Percentiles rank a stretch among this genome's conserved stretches.
These are phyloP conservation scores for Globisporangium uncinulatum DNA, from an alignment of 352 stramenopile genomes.

Conservation along the genomic window DNA sequence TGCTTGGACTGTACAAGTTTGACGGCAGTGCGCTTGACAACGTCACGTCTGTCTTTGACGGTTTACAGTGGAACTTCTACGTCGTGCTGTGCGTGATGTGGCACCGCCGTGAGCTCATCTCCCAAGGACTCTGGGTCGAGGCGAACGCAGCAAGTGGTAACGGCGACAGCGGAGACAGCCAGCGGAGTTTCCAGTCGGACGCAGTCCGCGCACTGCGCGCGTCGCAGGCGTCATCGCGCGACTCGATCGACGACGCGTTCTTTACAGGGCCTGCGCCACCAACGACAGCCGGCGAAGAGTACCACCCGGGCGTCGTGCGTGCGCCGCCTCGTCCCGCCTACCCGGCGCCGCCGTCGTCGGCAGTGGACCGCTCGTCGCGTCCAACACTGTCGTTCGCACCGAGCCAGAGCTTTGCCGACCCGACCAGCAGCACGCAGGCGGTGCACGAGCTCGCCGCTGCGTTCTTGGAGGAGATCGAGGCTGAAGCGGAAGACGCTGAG, in stretches of 20 bases:
- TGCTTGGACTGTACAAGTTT: constrained; percentile 87
- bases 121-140: constrained; percentile 73
- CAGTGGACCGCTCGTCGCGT: neutral
- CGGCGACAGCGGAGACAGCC: constrained; percentile 12
- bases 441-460: constrained; percentile 39
- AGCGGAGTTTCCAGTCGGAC: constrained; percentile 40
- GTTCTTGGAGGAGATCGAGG: constrained; percentile 41
- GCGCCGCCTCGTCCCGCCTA: neutral
- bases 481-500: constrained; percentile 36
- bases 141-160: constrained; percentile 4
- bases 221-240: constrained; percentile 58
- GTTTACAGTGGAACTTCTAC: constrained; percentile 84
- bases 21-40: constrained; percentile 56
- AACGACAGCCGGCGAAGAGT: neutral
- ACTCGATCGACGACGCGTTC: constrained; percentile 77
- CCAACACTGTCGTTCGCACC: neutral
- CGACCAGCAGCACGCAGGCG: constrained; percentile 25
- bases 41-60: constrained; percentile 50
- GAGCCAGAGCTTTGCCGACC: constrained; percentile 19
- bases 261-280: constrained; percentile 15
- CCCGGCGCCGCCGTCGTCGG: neutral
- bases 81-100: constrained; percentile 72
- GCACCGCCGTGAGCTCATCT: constrained; percentile 73
- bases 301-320: constrained; percentile 4
- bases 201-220: constrained; percentile 27